A percentile compares a stretch with the other conserved stretches of the same genome.
Evolutionary conservation across 2,329 filamentous ascomycete species (phyloP).

Genomic region (Penicillium sclerotiorum): DNA sequence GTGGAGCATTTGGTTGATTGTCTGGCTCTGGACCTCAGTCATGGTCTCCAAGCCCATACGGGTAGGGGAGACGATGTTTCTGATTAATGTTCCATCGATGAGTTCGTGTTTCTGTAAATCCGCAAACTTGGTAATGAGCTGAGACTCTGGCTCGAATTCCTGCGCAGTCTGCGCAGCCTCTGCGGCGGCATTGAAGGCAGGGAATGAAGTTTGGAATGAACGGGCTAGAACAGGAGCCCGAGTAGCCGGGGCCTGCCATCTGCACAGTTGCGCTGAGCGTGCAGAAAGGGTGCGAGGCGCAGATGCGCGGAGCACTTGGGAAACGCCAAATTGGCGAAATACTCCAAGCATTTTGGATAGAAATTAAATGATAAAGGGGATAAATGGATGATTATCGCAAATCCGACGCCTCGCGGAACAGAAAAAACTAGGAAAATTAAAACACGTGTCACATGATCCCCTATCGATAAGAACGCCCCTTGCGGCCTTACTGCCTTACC

Average conservation of each 20-base stretch:
- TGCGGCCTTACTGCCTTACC: background rate
- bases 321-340: conserved; percentile 43
- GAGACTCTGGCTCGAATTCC: conserved; percentile 13
- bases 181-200: conserved; percentile 27
- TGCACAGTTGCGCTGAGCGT: conserved; percentile 32
- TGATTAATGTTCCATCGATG: conserved; percentile 67
- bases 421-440: conserved; percentile 25
- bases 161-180: conserved; percentile 26
- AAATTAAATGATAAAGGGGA: conserved; percentile 6
- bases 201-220: conserved; percentile 35
- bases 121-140: conserved; percentile 40
- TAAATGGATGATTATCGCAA: conserved; percentile 7
- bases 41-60: conserved; percentile 79
- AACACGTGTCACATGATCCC: conserved; percentile 24
- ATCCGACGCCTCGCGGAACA: conserved; percentile 7
- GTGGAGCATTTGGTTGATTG: conserved; percentile 76
- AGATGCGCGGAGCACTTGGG: conserved; percentile 40
- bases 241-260: conserved; percentile 28
- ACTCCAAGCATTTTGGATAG: conserved; percentile 40
- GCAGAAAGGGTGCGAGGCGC: conserved; percentile 31
- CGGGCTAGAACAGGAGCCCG: conserved; percentile 23
- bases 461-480: conserved; percentile 22
- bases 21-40: conserved; percentile 88
- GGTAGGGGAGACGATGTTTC: conserved; percentile 61
- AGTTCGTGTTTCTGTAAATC: conserved; percentile 42